Evolutionary conservation across 164 flowering plant genomes (phyloP), one percentile per base, ranked within the genome.

Genomic region (Aristolochia californica): DNA sequence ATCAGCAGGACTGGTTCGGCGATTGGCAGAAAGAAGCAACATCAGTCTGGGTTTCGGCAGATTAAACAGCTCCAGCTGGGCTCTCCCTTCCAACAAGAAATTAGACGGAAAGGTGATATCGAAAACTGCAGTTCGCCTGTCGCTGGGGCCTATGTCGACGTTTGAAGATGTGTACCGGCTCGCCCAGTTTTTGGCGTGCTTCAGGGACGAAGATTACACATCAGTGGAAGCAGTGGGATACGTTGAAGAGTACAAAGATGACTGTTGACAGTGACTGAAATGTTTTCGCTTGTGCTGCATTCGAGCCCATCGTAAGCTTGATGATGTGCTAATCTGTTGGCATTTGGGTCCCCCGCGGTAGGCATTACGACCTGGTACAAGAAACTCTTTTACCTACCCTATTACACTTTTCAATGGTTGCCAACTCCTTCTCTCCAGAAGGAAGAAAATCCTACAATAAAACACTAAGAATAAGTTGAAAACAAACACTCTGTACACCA

Each of bases 81-180:
- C 20, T 23, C 30, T 5, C 47, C 60, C 45, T 17, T 25, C 45
- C 15, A 48, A 23, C 21, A 30, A 25, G 50, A 57, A 57, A 45
- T 57, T 12, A 24, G 50, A 25, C 21, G 44, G 49, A 57, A 27
- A 24, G 26, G 1, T 11, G 9, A 25, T 8, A 24, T 20, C 5
- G 14, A 20, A 21, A 43, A 25, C 59, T 14, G 59, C 22, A 21
- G 50, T 57, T 8, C 60, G 50, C 14, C 16, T 17, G 5, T 57
- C 60, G 12, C 60, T 57, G 51, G 60, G 60, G n/a, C 50, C 60
- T 11, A 38, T 57, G 20, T 57, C 60, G 5, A 25, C 50, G 5
- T 57, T 57, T 2, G 50, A 57, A 45, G 60, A 57, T 45, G 60
- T 45, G 5, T 57, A 57, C 50, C 14, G 50, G 50, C 60, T 57